Evolutionary conservation across 352 stramenopile genomes (phyloP).

Genomic region (Phytophthora boehmeriae): DNA sequence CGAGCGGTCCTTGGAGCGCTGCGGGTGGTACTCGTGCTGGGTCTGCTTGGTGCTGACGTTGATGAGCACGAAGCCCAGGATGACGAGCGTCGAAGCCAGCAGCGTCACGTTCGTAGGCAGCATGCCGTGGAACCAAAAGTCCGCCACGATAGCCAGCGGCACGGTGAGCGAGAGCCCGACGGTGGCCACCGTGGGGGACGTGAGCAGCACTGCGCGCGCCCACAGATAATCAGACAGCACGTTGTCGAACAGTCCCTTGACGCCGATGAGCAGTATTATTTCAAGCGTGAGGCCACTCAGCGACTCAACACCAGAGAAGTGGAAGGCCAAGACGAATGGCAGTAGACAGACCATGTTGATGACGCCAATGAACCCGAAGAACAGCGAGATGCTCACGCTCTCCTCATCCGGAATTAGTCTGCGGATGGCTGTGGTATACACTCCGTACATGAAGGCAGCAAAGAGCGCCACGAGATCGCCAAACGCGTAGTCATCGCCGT

Average conservation of each 20-base stretch:
- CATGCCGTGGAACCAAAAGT: slow-evolving; percentile 74
- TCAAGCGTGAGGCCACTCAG: slow-evolving; percentile 62
- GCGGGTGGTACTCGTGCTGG: slow-evolving; percentile 59
- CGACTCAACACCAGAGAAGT: slow-evolving; percentile 66
- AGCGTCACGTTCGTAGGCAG: slow-evolving; percentile 57
- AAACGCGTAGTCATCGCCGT: slow-evolving; percentile 45
- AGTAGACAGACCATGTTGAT: slow-evolving; percentile 88
- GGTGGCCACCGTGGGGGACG: slow-evolving; percentile 94
- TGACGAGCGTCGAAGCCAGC: slow-evolving; percentile 68
- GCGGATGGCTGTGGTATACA: slow-evolving; percentile 93
- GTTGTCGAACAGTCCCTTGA: slow-evolving; percentile 95
- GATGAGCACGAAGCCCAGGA: slow-evolving; percentile 77
- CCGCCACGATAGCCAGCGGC: slow-evolving; percentile 92
- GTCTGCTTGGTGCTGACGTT: slow-evolving; percentile 71
- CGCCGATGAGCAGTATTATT: slow-evolving; percentile 82
- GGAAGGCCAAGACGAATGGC: slow-evolving; percentile 63
- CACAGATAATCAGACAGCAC: slow-evolving; percentile 96
- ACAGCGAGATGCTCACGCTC: slow-evolving; percentile 90
- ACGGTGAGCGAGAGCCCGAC: slow-evolving; percentile 97
- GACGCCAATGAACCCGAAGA: slow-evolving; percentile 95
- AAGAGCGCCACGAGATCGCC: slow-evolving; percentile 75
- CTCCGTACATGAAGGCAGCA: slow-evolving; percentile 91
- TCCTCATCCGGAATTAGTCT: slow-evolving; percentile 80
- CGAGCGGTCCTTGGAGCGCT: slow-evolving; percentile 36
- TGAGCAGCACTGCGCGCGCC: slow-evolving; percentile 94